Evolutionary conservation across 441 rosid species (phyloP).

Genomic region (Geranium incanum): DNA sequence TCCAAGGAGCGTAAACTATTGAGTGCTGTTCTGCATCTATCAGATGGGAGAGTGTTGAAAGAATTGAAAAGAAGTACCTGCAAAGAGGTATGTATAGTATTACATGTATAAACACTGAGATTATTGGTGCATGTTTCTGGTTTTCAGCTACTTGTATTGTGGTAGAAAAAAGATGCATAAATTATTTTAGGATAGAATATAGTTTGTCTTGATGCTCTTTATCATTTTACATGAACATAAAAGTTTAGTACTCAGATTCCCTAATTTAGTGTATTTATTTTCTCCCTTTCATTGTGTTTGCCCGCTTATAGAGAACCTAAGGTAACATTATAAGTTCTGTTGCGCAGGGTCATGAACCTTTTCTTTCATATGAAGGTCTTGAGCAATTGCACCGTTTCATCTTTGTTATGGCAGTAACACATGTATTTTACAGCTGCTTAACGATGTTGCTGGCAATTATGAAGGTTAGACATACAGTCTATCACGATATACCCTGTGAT

Average conservation of each 20-base stretch:
- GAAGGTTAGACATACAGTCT: constrained; percentile 41
- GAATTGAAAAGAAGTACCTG: constrained; percentile 47
- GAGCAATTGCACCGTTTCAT: constrained; percentile 96
- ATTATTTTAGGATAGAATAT: constrained; percentile 4
- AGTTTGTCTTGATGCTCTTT: constrained; percentile 6
- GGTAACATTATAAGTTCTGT: constrained; percentile 16
- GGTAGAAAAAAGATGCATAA: not conserved
- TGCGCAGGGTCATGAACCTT: constrained; percentile 71
- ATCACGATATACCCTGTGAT: not conserved
- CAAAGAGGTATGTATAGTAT: constrained; percentile 45
- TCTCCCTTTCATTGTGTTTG: constrained; percentile 1
- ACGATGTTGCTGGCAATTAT: constrained; percentile 88
- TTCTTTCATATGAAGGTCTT: constrained; percentile 79
- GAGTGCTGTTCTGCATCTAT: constrained; percentile 28
- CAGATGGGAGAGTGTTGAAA: constrained; percentile 49
- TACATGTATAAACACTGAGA: constrained; percentile 14
- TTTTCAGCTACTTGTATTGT: not conserved
- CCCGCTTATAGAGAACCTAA: not conserved
- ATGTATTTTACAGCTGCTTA: constrained; percentile 79
- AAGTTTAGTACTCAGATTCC: not conserved
- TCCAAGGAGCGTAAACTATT: constrained; percentile 46
- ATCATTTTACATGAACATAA: not conserved
- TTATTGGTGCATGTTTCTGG: constrained; percentile 16
- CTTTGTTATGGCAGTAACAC: constrained; percentile 92
- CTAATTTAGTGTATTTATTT: not conserved